phyloP scores from a whole-genome alignment of 106 monocot genomes.

The Agapanthus africanus region DNA sequence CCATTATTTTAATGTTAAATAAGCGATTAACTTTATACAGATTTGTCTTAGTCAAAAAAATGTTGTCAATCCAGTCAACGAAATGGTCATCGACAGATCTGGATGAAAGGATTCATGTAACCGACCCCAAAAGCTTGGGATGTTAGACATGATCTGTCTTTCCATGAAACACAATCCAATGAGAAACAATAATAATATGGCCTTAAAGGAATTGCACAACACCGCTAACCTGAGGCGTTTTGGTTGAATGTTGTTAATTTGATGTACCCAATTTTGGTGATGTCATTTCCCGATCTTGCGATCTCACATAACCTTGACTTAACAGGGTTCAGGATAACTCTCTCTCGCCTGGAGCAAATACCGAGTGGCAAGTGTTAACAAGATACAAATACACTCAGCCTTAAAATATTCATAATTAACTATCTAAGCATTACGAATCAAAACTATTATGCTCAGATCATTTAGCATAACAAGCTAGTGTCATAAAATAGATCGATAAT shows the following conservation, averaged over 20 bases:
- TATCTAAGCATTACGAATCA: background rate
- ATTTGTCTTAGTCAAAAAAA: background rate
- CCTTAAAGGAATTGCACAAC: background rate
- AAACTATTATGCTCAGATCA: background rate
- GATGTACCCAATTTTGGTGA: slow-evolving; percentile 77
- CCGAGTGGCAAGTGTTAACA: background rate
- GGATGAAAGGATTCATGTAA: no score
- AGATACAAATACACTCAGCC: background rate
- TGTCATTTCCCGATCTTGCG: slow-evolving; percentile 40
- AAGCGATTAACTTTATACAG: no score
- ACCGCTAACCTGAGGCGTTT: slow-evolving; percentile 81
- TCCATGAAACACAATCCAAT: background rate
- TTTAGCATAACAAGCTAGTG: background rate
- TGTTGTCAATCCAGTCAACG: background rate
- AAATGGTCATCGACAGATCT: no score
- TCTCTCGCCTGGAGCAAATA: slow-evolving; percentile 58
- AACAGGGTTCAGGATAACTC: slow-evolving; percentile 79
- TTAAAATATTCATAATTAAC: background rate
- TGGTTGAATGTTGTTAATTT: slow-evolving; percentile 91
- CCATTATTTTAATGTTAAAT: no score
- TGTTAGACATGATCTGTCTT: background rate
- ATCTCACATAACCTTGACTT: slow-evolving; percentile 84
- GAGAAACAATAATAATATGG: background rate
- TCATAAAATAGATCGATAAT: background rate
- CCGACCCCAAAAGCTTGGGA: no score